Evolutionary conservation across 148 eudicot species (phyloP), one percentile per base, ranked within the genome.

Genomic region (Rhododendron griersonianum): DNA sequence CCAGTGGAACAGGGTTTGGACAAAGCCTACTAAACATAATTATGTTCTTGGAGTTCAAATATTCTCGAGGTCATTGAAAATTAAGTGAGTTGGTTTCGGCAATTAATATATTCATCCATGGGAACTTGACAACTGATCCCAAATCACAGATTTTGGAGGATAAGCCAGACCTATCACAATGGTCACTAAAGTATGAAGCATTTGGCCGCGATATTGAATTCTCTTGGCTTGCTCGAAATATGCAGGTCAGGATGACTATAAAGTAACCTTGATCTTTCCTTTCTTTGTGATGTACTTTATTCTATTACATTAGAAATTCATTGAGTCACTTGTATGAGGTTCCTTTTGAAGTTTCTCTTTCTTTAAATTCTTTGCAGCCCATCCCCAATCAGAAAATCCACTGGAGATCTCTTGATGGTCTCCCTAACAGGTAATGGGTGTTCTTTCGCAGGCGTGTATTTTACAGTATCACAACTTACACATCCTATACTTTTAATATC

Each of bases 221-320:
- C 87, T 95, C 99, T 88, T 97, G 99, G 99, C 96, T 95, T 92
- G 98, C 99, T 87, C 92, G 98, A 77, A 97, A 97, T 90, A 95
- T 97, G 92, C 99, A 96, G 98, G 99, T 95, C 65, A 48, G 50
- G 47, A 63, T 63, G 57, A 45, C 39, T 33, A 81, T 11, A 15
- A 77, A 35, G 44, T 11, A 30, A 11, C 79, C 7, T 45, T 37
- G 80, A 74, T 37, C 51, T 11, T 80, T 47, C 76, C 33, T 83
- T 7, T 61, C 48, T 78, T 41, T 69, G 81, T 13, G 23, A 45
- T 8, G 1, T 21, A 35, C 69, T 55, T 81, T 77, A 48, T 47
- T 53, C 53, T 59, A 28, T 41, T 57, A 45, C 48, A 30, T 85
- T 47, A 47, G 14, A 61, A 25, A 4, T 77, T 86, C 8, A 37